Evolutionary conservation across 2,329 filamentous ascomycete genomes (phyloP).

Genomic region (Pezicula carpinea): DNA sequence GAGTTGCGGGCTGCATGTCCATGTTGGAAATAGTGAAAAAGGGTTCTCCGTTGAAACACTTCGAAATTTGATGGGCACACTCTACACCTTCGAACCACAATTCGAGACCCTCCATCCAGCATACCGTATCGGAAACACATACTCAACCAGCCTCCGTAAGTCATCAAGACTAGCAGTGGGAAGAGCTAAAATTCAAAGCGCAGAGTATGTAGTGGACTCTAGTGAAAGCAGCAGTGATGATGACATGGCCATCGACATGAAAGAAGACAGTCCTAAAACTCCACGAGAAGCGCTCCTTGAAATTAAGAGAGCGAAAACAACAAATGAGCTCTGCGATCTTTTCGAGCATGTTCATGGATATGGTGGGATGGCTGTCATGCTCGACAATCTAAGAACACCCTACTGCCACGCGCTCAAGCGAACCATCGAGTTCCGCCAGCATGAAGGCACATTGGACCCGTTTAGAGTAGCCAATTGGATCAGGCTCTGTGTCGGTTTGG

Average conservation of each 20-base stretch:
- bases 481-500: constrained; percentile 1
- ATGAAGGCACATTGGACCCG: constrained; percentile 10
- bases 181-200: background rate
- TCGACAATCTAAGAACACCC: no score
- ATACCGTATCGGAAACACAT: background rate
- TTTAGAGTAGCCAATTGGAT: constrained; percentile 8
- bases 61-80: constrained; percentile 24
- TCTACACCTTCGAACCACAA: constrained; percentile 24
- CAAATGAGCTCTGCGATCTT: no score
- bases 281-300: no score
- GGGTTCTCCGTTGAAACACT: constrained; percentile 21
- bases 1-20: constrained; percentile 25
- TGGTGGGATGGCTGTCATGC: background rate
- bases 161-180: background rate
- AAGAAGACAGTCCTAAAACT: no score
- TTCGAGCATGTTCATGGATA: no score
- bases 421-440: constrained; percentile 19
- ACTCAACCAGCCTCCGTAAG: constrained; percentile 3
- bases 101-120: constrained; percentile 23
- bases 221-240: background rate
- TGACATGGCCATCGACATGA: no score
- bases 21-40: constrained; percentile 24
- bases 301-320: no score
- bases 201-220: background rate
- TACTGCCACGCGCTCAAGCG: no score